Conservation (phyloP, 2,329 filamentous ascomycete genomes). For the Cercospora canescens region DNA sequence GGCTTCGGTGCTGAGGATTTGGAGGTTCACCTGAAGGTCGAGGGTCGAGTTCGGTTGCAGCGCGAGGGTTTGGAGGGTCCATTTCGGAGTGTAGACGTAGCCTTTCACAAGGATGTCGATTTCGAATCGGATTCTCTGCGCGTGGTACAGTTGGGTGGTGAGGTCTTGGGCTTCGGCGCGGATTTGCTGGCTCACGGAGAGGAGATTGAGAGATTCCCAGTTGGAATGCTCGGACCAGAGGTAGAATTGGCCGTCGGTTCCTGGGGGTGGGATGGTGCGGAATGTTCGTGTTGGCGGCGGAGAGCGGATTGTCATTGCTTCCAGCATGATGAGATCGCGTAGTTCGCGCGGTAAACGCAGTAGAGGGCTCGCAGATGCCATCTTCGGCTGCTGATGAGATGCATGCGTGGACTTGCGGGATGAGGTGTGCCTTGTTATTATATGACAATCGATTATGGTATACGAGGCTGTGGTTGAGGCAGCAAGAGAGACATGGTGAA, state of each 20-base stretch:
- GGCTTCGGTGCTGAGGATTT: slow-evolving; percentile 29
- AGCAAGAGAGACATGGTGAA: not conserved
- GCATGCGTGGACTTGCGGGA: not conserved
- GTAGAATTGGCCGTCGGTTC: slow-evolving; percentile 18
- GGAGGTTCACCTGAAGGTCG: slow-evolving; percentile 24
- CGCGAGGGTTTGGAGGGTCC: slow-evolving; percentile 22
- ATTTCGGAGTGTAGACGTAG: slow-evolving; percentile 27
- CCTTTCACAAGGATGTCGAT: slow-evolving; percentile 28
- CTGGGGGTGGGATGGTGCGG: slow-evolving; percentile 14
- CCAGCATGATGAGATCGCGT: slow-evolving; percentile 25
- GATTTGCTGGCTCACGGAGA: slow-evolving; percentile 21
- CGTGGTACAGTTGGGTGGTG: slow-evolving; percentile 14
- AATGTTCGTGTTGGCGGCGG: slow-evolving; percentile 8
- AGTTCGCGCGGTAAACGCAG: slow-evolving; percentile 28
- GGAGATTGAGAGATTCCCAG: slow-evolving; percentile 12
- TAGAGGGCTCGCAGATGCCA: slow-evolving; percentile 11
- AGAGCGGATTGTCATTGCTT: slow-evolving; percentile 7
- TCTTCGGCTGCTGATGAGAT: not conserved
- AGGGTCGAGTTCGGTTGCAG: slow-evolving; percentile 13
- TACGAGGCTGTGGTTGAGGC: not conserved
- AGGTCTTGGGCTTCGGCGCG: slow-evolving; percentile 22
- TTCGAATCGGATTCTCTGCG: slow-evolving; percentile 11
- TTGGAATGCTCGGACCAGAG: slow-evolving; percentile 16
- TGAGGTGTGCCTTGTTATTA: not conserved
- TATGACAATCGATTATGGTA: not conserved